These are phyloP conservation scores for Biscogniauxia mediterranea DNA, from an alignment of 2,329 filamentous ascomycete species.

Conservation along the genomic window DNA sequence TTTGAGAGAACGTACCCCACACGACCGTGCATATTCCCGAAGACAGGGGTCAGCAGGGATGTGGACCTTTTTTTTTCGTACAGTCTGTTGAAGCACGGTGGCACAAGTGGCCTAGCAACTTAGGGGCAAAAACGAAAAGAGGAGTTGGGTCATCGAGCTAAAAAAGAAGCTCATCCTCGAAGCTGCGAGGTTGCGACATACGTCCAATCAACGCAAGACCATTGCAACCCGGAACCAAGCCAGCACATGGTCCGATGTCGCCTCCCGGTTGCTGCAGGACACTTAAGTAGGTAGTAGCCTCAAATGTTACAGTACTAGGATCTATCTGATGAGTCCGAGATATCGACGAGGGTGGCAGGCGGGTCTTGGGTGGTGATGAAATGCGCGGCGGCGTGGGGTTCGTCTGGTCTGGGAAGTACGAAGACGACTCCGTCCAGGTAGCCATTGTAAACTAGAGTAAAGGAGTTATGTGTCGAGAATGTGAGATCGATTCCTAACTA, in stretches of 20 bases:
- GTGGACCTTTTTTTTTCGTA: neutral
- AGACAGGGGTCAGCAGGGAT: conserved; percentile 19
- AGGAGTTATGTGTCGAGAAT: conserved; percentile 4
- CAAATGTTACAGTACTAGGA: conserved; percentile 9
- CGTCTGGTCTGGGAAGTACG: conserved; percentile 10
- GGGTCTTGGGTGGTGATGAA: conserved; percentile 5
- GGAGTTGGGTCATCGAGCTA: conserved; percentile 1
- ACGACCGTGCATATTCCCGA: conserved; percentile 26
- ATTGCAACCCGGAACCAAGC: conserved; percentile 1
- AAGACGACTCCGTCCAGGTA: neutral
- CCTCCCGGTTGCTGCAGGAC: conserved; percentile 20
- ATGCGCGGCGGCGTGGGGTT: conserved; percentile 24
- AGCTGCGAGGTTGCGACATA: conserved; percentile 14
- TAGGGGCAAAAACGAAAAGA: conserved; percentile 5
- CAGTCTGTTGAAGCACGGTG: conserved; percentile 11
- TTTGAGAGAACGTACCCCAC: conserved; percentile 25
- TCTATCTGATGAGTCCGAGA: conserved; percentile 11
- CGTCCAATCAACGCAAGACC: conserved; percentile 23
- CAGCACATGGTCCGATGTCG: conserved; percentile 27
- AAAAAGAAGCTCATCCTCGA: conserved; percentile 17
- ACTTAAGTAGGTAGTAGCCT: conserved; percentile 16
- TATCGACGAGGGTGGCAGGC: conserved; percentile 18
- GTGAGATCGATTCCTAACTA: conserved; percentile 11
- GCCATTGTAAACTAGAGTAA: conserved; percentile 7
- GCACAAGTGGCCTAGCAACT: conserved; percentile 4